These are phyloP conservation scores for Hericium erinaceus DNA, from an alignment of 768 basidiomycete genomes.

Conservation along the genomic window DNA sequence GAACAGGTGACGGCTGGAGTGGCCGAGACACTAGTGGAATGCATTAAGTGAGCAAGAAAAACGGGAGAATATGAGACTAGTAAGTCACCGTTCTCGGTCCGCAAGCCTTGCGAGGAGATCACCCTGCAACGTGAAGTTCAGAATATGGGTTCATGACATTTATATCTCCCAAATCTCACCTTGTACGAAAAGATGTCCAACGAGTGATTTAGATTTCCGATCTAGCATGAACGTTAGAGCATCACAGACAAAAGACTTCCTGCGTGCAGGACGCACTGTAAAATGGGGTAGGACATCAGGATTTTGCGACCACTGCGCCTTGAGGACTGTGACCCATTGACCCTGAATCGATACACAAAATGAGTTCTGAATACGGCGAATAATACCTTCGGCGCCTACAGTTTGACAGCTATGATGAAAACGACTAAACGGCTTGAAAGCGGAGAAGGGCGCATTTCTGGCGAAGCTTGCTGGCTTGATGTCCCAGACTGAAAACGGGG, in stretches of 20 bases:
- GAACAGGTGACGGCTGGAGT: conserved; percentile 89
- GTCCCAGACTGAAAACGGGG: conserved; percentile 58
- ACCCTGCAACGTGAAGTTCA: conserved; percentile 35
- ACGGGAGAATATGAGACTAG: background rate
- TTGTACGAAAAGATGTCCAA: conserved; percentile 68
- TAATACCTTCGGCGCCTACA: conserved; percentile 26
- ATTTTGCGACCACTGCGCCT: conserved; percentile 73
- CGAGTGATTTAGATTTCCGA: conserved; percentile 74
- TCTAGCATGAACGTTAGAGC: conserved; percentile 25
- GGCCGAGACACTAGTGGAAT: conserved; percentile 52
- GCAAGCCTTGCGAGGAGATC: conserved; percentile 56
- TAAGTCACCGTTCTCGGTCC: conserved; percentile 43
- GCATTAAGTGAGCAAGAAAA: background rate
- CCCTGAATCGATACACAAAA: conserved; percentile 36
- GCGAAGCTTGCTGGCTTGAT: conserved; percentile 43
- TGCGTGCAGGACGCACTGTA: conserved; percentile 38
- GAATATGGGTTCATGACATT: background rate
- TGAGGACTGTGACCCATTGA: conserved; percentile 70
- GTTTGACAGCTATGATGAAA: conserved; percentile 76
- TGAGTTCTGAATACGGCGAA: background rate
- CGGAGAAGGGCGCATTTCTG: conserved; percentile 40
- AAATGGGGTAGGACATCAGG: conserved; percentile 78
- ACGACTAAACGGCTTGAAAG: conserved; percentile 52
- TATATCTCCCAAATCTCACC: conserved; percentile 24
- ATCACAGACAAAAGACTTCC: too few species aligned